phyloP scores from a whole-genome alignment of 805 yeast species.

The Cyberlindnera subsufficiens region DNA sequence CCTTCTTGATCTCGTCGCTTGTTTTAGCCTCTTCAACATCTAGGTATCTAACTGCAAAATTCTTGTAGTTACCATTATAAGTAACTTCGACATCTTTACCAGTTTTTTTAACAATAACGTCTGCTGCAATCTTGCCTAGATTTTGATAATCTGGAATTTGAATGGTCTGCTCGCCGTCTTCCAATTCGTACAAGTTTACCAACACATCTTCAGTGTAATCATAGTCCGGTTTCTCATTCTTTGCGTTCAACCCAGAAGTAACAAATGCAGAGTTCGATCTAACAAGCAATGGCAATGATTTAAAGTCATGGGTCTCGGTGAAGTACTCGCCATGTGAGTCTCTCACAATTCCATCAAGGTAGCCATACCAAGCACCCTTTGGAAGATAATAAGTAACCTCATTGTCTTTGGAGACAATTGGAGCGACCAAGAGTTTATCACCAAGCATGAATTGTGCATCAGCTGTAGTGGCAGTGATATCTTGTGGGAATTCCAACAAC shows the following conservation, averaged over 20 bases:
- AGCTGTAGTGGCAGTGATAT: constrained; percentile 7
- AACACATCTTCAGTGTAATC: constrained; percentile 16
- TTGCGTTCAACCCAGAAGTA: constrained; percentile 13
- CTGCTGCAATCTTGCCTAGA: constrained; percentile 10
- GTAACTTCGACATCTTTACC: constrained; percentile 5
- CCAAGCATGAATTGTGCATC: constrained; percentile 17
- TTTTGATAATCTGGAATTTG: constrained; percentile 13
- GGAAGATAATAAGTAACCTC: constrained; percentile 18
- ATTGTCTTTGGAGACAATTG: constrained; percentile 11
- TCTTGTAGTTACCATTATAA: constrained; percentile 4
- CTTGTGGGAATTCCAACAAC: constrained; percentile 15
- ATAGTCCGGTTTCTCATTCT: constrained; percentile 15
- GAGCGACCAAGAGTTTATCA: constrained; percentile 18
- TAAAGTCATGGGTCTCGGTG: constrained; percentile 15
- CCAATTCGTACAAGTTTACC: constrained; percentile 14
- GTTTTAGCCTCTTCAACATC: constrained; percentile 3
- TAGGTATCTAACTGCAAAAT: constrained; percentile 14
- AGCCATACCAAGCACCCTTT: constrained; percentile 20
- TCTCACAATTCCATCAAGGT: constrained; percentile 16
- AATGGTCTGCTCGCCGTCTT: constrained; percentile 14
- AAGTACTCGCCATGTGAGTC: constrained; percentile 13
- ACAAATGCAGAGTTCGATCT: constrained; percentile 15
- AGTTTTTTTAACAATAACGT: constrained; percentile 7
- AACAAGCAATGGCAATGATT: constrained; percentile 15
- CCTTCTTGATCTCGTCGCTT: constrained; percentile 1